A percentile compares a stretch with the other conserved stretches of the same genome.
These are phyloP conservation scores for Heliocybe sulcata DNA, from an alignment of 1,284 basidiomycete genomes.

Conservation along the genomic window DNA sequence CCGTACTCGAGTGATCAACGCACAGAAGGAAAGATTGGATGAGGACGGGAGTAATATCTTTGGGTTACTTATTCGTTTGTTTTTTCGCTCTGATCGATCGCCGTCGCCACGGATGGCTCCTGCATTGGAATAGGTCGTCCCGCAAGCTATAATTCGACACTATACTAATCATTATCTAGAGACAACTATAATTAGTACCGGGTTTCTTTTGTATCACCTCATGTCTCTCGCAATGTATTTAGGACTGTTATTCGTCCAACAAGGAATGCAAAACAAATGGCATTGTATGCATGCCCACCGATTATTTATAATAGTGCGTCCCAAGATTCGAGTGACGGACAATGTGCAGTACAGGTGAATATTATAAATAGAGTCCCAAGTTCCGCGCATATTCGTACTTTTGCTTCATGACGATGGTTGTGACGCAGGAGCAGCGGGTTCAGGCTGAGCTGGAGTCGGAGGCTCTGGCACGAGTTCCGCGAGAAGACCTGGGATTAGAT, in stretches of 20 bases:
- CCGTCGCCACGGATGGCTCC: neutral
- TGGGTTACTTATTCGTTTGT: neutral
- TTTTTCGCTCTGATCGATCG: neutral
- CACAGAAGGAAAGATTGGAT: neutral
- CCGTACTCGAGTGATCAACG: slow-evolving; percentile 21
- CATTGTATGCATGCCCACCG: neutral
- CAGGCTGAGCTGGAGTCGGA: slow-evolving; percentile 19
- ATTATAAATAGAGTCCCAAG: too few species aligned
- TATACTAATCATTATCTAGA: neutral
- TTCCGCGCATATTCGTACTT: too few species aligned
- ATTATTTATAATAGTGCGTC: too few species aligned
- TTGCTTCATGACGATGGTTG: neutral
- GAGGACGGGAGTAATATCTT: neutral
- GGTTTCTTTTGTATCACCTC: neutral
- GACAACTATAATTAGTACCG: neutral
- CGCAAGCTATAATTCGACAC: neutral
- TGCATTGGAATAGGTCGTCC: neutral
- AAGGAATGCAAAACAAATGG: neutral
- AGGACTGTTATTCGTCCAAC: neutral
- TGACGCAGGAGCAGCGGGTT: slow-evolving; percentile 13
- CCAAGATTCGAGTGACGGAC: too few species aligned
- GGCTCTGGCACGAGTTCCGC: slow-evolving; percentile 49
- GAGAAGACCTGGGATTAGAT: slow-evolving; percentile 86
- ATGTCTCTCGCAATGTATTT: neutral
- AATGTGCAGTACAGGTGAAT: too few species aligned